Percentiles rank a stretch among this genome's conserved stretches.
phyloP scores from a whole-genome alignment of 148 eudicot species.

The Rhododendron griersonianum region DNA sequence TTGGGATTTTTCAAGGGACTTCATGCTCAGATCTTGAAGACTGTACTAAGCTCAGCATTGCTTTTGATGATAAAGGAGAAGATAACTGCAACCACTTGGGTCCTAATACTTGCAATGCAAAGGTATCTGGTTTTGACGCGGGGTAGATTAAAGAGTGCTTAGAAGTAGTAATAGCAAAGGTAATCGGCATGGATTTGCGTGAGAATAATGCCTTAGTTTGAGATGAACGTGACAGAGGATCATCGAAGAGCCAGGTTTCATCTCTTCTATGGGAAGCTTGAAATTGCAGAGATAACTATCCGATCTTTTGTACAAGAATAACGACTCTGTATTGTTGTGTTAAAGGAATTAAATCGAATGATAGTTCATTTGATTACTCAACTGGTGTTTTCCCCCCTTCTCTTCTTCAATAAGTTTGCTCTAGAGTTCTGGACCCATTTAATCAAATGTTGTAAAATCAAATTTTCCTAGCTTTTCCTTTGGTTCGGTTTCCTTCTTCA shows the following conservation, averaged over 20 bases:
- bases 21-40: slow-evolving; percentile 44
- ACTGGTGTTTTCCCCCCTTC: background rate
- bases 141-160: slow-evolving; percentile 31
- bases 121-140: slow-evolving; percentile 21
- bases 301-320: background rate
- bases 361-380: background rate
- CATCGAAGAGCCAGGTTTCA: background rate
- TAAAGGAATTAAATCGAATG: background rate
- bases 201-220: background rate
- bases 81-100: slow-evolving; percentile 34
- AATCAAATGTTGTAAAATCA: background rate
- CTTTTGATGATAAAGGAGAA: slow-evolving; percentile 51
- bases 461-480: background rate
- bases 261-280: background rate
- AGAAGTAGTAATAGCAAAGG: background rate
- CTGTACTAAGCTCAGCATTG: slow-evolving; percentile 44
- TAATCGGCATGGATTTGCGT: background rate
- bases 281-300: too few relatives aligned
- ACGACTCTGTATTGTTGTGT: background rate
- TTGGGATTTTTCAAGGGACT: slow-evolving; percentile 44
- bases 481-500: background rate
- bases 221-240: slow-evolving; percentile 2
- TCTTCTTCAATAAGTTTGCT: background rate
- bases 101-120: slow-evolving; percentile 31
- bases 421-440: background rate